A percentile compares a stretch with the other conserved stretches of the same genome.
Evolutionary conservation across 2,329 filamentous ascomycete species (phyloP).

Genomic region (Penicillium sp.): DNA sequence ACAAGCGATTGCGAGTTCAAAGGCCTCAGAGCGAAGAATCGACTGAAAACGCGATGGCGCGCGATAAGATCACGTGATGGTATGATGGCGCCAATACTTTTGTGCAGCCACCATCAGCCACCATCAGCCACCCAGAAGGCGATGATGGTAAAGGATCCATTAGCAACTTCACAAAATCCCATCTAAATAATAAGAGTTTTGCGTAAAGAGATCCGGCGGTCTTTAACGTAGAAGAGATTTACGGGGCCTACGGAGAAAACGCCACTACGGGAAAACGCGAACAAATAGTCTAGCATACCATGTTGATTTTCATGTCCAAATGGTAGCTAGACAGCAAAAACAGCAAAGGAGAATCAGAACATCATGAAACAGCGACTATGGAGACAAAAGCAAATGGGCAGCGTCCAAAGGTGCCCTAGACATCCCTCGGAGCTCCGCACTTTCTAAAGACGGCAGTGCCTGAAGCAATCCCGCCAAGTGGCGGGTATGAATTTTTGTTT

Average conservation of each 20-base stretch:
- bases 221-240: no score
- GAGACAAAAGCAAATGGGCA: conserved; percentile 30
- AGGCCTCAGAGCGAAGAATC: conserved; percentile 7
- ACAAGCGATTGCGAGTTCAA: conserved; percentile 3
- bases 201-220: no score
- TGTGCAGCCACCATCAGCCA: no score
- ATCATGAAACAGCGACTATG: conserved; percentile 25
- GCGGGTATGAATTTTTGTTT: conserved; percentile 34
- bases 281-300: conserved; percentile 29
- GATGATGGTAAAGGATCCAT: no score
- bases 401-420: conserved; percentile 10
- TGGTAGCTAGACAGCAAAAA: conserved; percentile 31
- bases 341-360: conserved; percentile 16
- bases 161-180: no score
- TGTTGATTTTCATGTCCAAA: conserved; percentile 38
- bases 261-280: not conserved
- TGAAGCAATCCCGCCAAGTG: conserved; percentile 29
- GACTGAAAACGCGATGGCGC: conserved; percentile 23
- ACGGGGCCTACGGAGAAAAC: not conserved
- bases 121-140: no score
- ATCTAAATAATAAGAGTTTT: no score
- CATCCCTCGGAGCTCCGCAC: conserved; percentile 12
- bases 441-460: conserved; percentile 34
- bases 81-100: not conserved
- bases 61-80: conserved; percentile 22